Evolutionary conservation across 2,329 filamentous ascomycete genomes (phyloP).

Genomic region (Chaetomiaceae sp.): DNA sequence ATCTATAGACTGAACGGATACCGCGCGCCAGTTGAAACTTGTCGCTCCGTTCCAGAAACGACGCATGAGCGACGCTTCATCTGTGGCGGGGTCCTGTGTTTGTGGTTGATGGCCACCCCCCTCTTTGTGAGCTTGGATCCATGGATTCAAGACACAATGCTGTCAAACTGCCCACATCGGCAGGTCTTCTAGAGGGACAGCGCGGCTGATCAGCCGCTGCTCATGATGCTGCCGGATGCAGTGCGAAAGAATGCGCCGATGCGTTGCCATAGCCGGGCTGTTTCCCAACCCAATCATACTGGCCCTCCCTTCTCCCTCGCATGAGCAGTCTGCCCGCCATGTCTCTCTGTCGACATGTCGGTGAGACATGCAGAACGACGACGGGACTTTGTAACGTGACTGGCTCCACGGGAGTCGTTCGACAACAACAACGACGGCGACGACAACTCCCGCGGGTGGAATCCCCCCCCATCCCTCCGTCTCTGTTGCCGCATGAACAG

Average conservation of each 20-base stretch:
- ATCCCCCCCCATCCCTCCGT: not conserved
- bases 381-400: no score
- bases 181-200: not conserved
- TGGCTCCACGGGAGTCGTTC: not conserved
- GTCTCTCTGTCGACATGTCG: constrained; percentile 7
- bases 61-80: constrained; percentile 13
- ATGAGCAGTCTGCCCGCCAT: constrained; percentile 6
- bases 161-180: not conserved
- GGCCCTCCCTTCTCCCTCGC: not conserved
- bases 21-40: not conserved
- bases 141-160: constrained; percentile 6
- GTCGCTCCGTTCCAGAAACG: constrained; percentile 13
- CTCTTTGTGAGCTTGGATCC: no score
- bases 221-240: constrained; percentile 8
- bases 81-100: constrained; percentile 10
- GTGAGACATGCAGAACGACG: constrained; percentile 13
- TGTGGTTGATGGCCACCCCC: constrained; percentile 12
- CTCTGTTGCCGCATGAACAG: constrained; percentile 20
- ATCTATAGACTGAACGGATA: no score
- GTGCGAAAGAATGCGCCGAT: constrained; percentile 4
- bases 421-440: no score
- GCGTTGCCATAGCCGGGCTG: constrained; percentile 18
- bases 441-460: no score
- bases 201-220: not conserved
- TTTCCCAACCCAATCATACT: constrained; percentile 15